Evolutionary conservation across 2,329 filamentous ascomycete species (phyloP).

Genomic region (Pseudodiploospora longispora): DNA sequence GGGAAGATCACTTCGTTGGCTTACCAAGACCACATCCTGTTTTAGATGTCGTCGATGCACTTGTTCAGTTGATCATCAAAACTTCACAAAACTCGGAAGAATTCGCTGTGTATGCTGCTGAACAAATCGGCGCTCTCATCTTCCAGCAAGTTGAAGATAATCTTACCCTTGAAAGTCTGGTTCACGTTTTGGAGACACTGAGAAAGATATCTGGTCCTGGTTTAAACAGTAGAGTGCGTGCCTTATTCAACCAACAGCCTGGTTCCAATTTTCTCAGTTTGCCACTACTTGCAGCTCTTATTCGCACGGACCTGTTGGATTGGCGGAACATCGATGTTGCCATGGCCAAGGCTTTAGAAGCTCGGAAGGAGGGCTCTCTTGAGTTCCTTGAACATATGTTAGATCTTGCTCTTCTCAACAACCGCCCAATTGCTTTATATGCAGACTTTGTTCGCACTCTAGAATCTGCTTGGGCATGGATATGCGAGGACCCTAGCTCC

Average conservation of each 20-base stretch:
- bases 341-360: conserved; percentile 63
- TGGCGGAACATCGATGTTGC: conserved; percentile 61
- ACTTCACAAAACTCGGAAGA: conserved; percentile 54
- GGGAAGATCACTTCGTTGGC: conserved; percentile 52
- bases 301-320: conserved; percentile 53
- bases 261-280: conserved; percentile 48
- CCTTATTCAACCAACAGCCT: conserved; percentile 49
- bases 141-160: conserved; percentile 48
- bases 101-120: conserved; percentile 49
- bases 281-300: conserved; percentile 48
- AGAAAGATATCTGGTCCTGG: conserved; percentile 50
- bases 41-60: conserved; percentile 53
- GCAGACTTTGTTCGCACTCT: conserved; percentile 81
- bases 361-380: conserved; percentile 63
- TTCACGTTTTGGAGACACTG: conserved; percentile 53
- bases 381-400: conserved; percentile 75
- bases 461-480: conserved; percentile 73
- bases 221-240: conserved; percentile 46
- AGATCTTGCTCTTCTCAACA: conserved; percentile 69
- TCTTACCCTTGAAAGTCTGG: conserved; percentile 52
- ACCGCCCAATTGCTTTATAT: conserved; percentile 68
- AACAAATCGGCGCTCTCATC: conserved; percentile 49
- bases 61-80: conserved; percentile 56
- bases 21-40: conserved; percentile 51
- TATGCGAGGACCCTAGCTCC: conserved; percentile 62